Conservation (phyloP, 768 basidiomycete species). For the Trametes cingulata region DNA sequence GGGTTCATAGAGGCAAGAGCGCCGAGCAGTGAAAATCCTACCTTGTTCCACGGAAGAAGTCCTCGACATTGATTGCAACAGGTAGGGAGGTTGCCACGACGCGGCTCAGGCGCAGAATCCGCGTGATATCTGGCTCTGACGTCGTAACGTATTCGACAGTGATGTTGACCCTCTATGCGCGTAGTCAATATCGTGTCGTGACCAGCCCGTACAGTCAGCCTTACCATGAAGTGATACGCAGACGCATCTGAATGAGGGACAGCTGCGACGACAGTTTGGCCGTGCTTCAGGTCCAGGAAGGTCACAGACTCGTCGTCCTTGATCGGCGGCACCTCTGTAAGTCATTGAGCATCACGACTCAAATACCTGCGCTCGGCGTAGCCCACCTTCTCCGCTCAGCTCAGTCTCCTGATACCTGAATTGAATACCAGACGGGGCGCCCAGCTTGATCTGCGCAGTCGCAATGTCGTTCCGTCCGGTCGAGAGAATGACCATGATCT, state of each 20-base stretch:
- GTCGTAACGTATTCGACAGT: constrained; percentile 68
- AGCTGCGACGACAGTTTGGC: constrained; percentile 47
- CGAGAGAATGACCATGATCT: constrained; percentile 55
- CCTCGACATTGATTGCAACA: constrained; percentile 91
- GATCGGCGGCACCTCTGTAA: constrained; percentile 26
- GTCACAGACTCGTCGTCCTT: constrained; percentile 47
- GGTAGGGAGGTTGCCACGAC: constrained; percentile 72
- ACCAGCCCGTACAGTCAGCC: constrained; percentile 22
- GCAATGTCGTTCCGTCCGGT: constrained; percentile 70
- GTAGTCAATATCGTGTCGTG: background rate
- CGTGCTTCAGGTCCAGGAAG: constrained; percentile 48
- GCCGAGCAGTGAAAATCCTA: constrained; percentile 33
- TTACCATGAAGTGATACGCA: constrained; percentile 59
- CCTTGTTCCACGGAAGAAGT: constrained; percentile 90
- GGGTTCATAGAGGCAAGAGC: background rate
- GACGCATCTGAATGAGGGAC: constrained; percentile 71
- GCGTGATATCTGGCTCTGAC: constrained; percentile 49
- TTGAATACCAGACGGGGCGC: constrained; percentile 53
- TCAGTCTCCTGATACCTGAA: constrained; percentile 47
- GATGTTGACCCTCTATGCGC: constrained; percentile 62
- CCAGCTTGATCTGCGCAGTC: constrained; percentile 53
- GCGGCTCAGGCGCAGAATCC: constrained; percentile 56
- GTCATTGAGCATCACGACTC: background rate
- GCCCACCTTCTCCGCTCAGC: constrained; percentile 39
- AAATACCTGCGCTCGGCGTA: constrained; percentile 21